phyloP scores from a whole-genome alignment of 768 basidiomycete species.

The Coprinopsis marcescibilis region DNA sequence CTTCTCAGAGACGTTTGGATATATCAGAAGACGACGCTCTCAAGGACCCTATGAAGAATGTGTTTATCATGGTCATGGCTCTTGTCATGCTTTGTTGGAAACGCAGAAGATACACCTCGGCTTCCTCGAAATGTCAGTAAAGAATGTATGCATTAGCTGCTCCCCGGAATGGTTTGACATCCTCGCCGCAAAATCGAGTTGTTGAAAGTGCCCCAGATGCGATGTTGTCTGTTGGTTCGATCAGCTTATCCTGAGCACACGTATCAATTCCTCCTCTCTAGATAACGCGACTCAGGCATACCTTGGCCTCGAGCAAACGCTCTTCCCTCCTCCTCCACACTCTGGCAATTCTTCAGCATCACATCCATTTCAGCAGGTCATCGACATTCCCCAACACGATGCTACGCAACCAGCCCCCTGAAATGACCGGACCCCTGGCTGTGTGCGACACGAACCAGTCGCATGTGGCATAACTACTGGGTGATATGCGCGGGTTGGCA shows the following conservation, averaged over 20 bases:
- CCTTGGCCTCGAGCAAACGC: conserved; percentile 82
- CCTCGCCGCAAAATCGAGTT: conserved; percentile 86
- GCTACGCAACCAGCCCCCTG: conserved; percentile 82
- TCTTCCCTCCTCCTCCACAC: conserved; percentile 95
- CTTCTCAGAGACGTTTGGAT: conserved; percentile 70
- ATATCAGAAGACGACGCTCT: conserved; percentile 76
- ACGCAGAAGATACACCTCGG: conserved; percentile 90
- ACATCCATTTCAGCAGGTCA: conserved; percentile 64
- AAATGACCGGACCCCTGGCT: conserved; percentile 95
- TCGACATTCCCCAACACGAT: conserved; percentile 64
- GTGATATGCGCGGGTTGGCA: conserved; percentile 78
- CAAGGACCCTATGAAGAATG: conserved; percentile 88
- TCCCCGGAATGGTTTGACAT: conserved; percentile 95
- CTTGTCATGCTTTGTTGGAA: conserved; percentile 99
- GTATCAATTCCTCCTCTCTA: not conserved
- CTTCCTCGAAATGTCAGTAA: conserved; percentile 87
- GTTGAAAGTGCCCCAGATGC: conserved; percentile 88
- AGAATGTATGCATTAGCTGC: conserved; percentile 25
- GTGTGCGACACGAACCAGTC: conserved; percentile 93
- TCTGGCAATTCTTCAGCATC: conserved; percentile 81
- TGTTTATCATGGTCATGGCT: conserved; percentile 96
- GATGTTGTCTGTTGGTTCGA: conserved; percentile 80
- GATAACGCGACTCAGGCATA: conserved; percentile 29
- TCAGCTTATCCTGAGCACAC: conserved; percentile 57
- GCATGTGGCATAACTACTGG: conserved; percentile 94